Percentiles rank a stretch among this genome's conserved stretches.
phyloP scores from a whole-genome alignment of 2,329 filamentous ascomycete species.

The Alternaria sp. region DNA sequence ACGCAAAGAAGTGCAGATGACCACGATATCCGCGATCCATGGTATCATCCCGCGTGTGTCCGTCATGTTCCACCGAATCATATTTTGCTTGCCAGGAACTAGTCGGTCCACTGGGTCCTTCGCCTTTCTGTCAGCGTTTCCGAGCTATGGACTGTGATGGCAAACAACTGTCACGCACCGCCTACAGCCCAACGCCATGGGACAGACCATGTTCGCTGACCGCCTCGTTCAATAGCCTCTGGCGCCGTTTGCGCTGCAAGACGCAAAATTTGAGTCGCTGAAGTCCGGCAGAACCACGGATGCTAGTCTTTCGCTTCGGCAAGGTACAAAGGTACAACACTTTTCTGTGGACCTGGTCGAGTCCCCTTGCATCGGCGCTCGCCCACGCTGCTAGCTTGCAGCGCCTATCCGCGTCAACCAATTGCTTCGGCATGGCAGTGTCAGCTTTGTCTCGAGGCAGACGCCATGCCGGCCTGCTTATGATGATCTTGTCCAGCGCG shows the following conservation, averaged over 20 bases:
- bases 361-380: conserved; percentile 50
- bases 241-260: conserved; percentile 12
- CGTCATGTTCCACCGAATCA: conserved; percentile 14
- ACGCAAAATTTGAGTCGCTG: conserved; percentile 18
- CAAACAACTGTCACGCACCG: conserved; percentile 5
- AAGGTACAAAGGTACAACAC: conserved; percentile 51
- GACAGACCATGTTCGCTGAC: conserved; percentile 4
- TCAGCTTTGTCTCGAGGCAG: conserved; percentile 19
- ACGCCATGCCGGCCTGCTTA: conserved; percentile 18
- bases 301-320: conserved; percentile 51
- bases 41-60: conserved; percentile 18
- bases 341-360: conserved; percentile 45
- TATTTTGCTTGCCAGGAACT: conserved; percentile 20
- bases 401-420: conserved; percentile 35
- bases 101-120: conserved; percentile 17
- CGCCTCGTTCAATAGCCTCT: conserved; percentile 3
- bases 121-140: conserved; percentile 10
- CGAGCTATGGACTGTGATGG: conserved; percentile 2
- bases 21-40: conserved; percentile 14
- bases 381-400: conserved; percentile 40
- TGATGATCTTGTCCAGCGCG: conserved; percentile 23
- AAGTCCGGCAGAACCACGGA: conserved; percentile 30
- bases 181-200: background rate
- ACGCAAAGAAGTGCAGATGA: conserved; percentile 26
- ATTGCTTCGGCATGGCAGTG: conserved; percentile 29